A percentile compares a stretch with the other conserved stretches of the same genome.
Evolutionary conservation across 805 yeast genomes (phyloP).

Genomic region (Torulaspora gathmanii): DNA sequence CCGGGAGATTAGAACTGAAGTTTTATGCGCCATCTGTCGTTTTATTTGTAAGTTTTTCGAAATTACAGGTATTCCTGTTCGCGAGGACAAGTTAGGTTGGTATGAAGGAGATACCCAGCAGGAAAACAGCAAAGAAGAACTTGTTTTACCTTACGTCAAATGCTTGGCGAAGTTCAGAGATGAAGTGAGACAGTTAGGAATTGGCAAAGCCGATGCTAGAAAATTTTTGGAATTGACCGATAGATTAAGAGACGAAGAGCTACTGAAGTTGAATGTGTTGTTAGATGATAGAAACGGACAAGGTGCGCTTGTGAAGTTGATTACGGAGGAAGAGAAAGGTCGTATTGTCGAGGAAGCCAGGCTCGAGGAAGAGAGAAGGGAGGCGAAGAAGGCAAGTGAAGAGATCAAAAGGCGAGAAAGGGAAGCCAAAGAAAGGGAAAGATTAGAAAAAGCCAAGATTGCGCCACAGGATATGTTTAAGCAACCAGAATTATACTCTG

Average conservation of each 20-base stretch:
- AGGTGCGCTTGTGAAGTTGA: conserved; percentile 78
- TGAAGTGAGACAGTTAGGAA: conserved; percentile 68
- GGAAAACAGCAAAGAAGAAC: conserved; percentile 50
- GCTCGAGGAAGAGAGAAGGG: conserved; percentile 48
- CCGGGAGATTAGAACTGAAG: conserved; percentile 55
- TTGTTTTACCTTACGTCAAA: conserved; percentile 74
- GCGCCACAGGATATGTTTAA: conserved; percentile 72
- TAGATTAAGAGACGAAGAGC: conserved; percentile 61
- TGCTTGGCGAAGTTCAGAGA: conserved; percentile 79
- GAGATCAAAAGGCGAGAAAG: conserved; percentile 50
- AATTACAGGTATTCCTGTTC: conserved; percentile 70
- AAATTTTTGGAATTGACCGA: conserved; percentile 70
- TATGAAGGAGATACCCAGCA: conserved; percentile 37
- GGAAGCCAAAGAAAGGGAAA: conserved; percentile 60
- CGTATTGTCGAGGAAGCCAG: conserved; percentile 52
- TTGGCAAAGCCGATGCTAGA: conserved; percentile 47
- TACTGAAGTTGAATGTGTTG: conserved; percentile 72
- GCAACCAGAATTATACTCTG: conserved; percentile 50
- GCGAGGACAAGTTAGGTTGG: conserved; percentile 82
- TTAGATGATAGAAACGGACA: conserved; percentile 83
- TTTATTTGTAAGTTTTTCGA: conserved; percentile 69
- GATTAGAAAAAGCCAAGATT: conserved; percentile 59
- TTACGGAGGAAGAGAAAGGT: conserved; percentile 67
- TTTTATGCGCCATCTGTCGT: conserved; percentile 54
- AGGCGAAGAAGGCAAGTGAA: conserved; percentile 50